Conservation (phyloP, 208 protist genomes). For the Trypanosomatidae sp. region DNA sequence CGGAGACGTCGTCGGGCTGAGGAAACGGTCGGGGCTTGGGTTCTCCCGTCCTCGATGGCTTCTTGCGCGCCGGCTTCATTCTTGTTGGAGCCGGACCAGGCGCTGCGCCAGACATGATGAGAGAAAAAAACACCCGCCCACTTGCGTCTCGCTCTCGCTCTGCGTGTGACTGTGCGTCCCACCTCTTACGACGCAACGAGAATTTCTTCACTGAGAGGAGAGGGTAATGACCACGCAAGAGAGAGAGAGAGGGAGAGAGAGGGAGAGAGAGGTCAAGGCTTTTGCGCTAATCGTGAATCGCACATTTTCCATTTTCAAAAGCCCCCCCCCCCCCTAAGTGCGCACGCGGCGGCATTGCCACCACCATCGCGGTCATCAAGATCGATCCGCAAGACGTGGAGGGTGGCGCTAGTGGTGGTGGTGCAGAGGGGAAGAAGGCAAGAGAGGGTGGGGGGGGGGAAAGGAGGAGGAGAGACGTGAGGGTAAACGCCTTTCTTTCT, state of each 20-base stretch:
- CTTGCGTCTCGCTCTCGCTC: background rate
- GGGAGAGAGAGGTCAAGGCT: background rate
- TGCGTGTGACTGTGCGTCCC: no score
- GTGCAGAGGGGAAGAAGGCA: background rate
- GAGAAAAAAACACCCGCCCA: background rate
- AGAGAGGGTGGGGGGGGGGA: background rate
- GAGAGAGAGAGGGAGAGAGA: background rate
- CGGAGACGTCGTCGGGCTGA: background rate
- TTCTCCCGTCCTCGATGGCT: constrained; percentile 2
- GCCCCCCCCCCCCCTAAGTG: background rate
- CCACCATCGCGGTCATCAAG: background rate
- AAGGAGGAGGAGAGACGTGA: background rate
- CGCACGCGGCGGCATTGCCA: background rate
- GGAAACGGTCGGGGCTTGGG: background rate
- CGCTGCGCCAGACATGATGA: background rate
- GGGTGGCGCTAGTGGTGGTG: background rate
- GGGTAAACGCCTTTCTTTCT: background rate
- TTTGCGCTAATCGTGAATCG: background rate
- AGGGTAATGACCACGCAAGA: background rate
- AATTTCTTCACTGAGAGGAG: background rate
- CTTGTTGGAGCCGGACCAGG: constrained; percentile 8
- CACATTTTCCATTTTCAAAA: background rate
- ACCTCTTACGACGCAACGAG: background rate
- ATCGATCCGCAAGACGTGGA: background rate
- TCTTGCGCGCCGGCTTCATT: constrained; percentile 34